Conservation (phyloP, 495 filamentous ascomycete genomes). For the Tuber brumale region DNA sequence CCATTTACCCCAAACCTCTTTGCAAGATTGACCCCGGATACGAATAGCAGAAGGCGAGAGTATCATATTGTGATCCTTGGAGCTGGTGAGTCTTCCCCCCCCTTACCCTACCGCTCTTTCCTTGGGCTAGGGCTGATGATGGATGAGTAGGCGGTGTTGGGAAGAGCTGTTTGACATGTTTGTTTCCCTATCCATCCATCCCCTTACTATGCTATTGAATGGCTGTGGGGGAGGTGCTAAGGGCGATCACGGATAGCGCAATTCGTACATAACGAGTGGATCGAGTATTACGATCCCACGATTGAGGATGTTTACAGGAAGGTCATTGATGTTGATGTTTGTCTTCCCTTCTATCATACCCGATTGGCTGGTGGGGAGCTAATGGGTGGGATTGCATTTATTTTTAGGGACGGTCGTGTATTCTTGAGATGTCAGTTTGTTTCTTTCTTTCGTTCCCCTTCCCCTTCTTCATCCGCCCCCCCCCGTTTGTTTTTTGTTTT, state of each 20-base stretch:
- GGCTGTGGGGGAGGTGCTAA: constrained; percentile 31
- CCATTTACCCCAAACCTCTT: background rate
- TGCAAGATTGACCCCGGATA: constrained; percentile 16
- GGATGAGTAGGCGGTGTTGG: constrained; percentile 73
- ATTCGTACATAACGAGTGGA: constrained; percentile 99
- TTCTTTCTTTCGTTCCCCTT: constrained; percentile 12
- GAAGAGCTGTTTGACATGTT: constrained; percentile 97
- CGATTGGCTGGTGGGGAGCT: constrained; percentile 10
- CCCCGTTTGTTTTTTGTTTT: background rate
- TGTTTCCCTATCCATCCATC: constrained; percentile 41
- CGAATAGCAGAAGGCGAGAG: constrained; percentile 56
- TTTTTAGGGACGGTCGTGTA: constrained; percentile 80
- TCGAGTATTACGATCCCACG: constrained; percentile 97
- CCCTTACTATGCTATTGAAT: constrained; percentile 25
- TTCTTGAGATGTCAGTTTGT: constrained; percentile 80
- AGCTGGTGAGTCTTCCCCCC: constrained; percentile 55
- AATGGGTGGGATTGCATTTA: constrained; percentile 8
- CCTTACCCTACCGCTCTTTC: constrained; percentile 4
- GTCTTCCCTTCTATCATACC: constrained; percentile 37
- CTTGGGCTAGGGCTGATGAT: constrained; percentile 8
- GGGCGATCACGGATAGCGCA: constrained; percentile 59
- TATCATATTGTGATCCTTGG: constrained; percentile 90
- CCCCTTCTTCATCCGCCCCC: background rate
- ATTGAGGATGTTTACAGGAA: constrained; percentile 98
- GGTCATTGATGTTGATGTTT: constrained; percentile 87